Evolutionary conservation across 768 basidiomycete species (phyloP).

Genomic region (Leccinum barrowsii): DNA sequence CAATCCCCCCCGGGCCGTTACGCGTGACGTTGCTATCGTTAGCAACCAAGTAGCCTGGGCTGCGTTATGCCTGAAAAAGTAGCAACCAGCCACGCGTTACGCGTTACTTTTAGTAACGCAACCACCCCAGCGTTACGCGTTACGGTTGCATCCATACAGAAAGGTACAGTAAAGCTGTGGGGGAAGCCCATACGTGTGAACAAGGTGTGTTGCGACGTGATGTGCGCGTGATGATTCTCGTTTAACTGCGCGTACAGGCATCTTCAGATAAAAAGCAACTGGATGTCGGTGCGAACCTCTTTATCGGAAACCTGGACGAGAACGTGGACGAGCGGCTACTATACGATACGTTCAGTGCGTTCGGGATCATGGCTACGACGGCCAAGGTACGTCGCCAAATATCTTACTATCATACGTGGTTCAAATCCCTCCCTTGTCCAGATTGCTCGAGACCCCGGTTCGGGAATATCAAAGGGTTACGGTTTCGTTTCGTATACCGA

Average conservation of each 20-base stretch:
- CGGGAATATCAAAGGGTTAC: constrained; percentile 65
- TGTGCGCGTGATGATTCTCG: neutral
- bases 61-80: too few species aligned
- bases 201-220: constrained; percentile 62
- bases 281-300: constrained; percentile 87
- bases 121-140: too few species aligned
- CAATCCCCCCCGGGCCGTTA: too few species aligned
- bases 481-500: constrained; percentile 43
- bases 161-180: constrained; percentile 64
- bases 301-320: constrained; percentile 81
- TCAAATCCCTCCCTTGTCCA: constrained; percentile 26
- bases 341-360: constrained; percentile 94
- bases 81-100: too few species aligned
- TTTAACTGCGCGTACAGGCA: constrained; percentile 38
- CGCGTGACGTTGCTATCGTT: too few species aligned
- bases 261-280: constrained; percentile 89
- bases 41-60: too few species aligned
- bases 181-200: constrained; percentile 98
- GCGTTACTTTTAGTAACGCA: too few species aligned
- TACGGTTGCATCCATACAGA: too few species aligned
- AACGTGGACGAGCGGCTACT: constrained; percentile 90
- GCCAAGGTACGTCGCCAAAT: constrained; percentile 57
- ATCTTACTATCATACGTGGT: neutral
- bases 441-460: constrained; percentile 75
- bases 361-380: constrained; percentile 88